Evolutionary conservation across 225 moss, liverwort and hornwort genomes (phyloP), one percentile per base, ranked within the genome.

Genomic region (Rhytidiadelphus loreus): DNA sequence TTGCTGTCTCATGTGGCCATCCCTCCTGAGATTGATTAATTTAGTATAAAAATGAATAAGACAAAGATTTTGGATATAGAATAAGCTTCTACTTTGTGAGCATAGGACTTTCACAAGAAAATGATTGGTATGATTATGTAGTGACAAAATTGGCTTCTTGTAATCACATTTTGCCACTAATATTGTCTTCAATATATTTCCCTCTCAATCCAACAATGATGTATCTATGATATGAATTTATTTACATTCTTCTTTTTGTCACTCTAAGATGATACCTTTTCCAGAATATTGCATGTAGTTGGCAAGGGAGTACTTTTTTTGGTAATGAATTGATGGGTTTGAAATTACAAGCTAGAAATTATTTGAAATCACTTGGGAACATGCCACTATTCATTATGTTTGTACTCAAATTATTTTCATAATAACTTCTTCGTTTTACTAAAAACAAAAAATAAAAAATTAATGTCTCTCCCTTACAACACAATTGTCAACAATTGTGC

Each of bases 221-320:
- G 23, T n/a, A 68, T 68, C 7, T 39, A 12, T 23, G 13, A 22
- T 23, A 23, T 0, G 4, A 0, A 0, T 39, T 69, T 13, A 39
- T 69, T n/a, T 69, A 13, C 39, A 39, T 39, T 69, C 39, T n/a
- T 23, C 4, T 7, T 4, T 69, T 23, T 24, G 24, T 39, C 1
- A 0, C 13, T 69, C 0, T 39, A 0, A 24, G 3, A 39, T 39
- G 39, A 41, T 39, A 24, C 3, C 8, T 69, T 41, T 69, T 69
- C 8, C 0, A 69, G 5, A 9, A 65, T 18, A 35, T 3, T 6
- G 3, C 20, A 66, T 37, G 11, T 66, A 66, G 6, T 66, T 66
- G 6, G 0, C 0, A 7, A 22, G 12, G 12, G 3, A 20, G 3
- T 66, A 6, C 1, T 20, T 1, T 39, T 39, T 13, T 13, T 7